These are phyloP conservation scores for Rubia balearica DNA, from an alignment of 305 asterid genomes.

Conservation along the genomic window DNA sequence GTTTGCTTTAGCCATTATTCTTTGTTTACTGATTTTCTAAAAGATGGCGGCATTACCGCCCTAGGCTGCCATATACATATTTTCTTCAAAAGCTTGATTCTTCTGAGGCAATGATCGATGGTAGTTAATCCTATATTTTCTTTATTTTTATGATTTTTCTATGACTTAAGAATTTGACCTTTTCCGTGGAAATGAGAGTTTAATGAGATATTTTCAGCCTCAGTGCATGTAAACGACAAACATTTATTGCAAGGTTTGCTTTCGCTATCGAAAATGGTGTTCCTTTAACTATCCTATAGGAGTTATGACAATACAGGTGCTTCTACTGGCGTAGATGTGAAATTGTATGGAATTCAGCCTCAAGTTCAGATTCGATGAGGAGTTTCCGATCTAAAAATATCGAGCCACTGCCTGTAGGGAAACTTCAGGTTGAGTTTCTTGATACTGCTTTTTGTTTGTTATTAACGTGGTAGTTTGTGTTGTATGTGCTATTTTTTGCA, in stretches of 20 bases:
- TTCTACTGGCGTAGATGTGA: conserved; percentile 37
- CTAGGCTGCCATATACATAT: conserved; percentile 91
- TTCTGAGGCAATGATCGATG: conserved; percentile 56
- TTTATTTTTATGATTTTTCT: conserved; percentile 12
- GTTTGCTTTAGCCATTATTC: too few relatives aligned
- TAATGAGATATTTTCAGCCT: background rate
- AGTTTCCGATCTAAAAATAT: conserved; percentile 75
- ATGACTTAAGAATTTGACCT: background rate
- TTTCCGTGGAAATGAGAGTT: background rate
- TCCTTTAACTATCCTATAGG: background rate
- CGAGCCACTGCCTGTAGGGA: conserved; percentile 65
- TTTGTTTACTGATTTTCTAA: too few relatives aligned
- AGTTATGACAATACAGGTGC: conserved; percentile 26
- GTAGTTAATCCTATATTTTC: conserved; percentile 13
- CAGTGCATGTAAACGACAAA: background rate
- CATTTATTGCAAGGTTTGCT: background rate
- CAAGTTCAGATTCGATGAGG: conserved; percentile 35
- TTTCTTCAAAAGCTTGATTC: conserved; percentile 94
- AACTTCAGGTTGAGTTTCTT: conserved; percentile 63
- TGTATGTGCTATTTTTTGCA: too few relatives aligned
- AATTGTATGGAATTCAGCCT: conserved; percentile 40
- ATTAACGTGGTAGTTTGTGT: too few relatives aligned
- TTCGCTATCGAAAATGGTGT: background rate
- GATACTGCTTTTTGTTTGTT: background rate
- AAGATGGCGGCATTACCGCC: conserved; percentile 99